A percentile compares a stretch with the other conserved stretches of the same genome.
Evolutionary conservation across 805 yeast genomes (phyloP).

Genomic region (Metschnikowia vanudenii): DNA sequence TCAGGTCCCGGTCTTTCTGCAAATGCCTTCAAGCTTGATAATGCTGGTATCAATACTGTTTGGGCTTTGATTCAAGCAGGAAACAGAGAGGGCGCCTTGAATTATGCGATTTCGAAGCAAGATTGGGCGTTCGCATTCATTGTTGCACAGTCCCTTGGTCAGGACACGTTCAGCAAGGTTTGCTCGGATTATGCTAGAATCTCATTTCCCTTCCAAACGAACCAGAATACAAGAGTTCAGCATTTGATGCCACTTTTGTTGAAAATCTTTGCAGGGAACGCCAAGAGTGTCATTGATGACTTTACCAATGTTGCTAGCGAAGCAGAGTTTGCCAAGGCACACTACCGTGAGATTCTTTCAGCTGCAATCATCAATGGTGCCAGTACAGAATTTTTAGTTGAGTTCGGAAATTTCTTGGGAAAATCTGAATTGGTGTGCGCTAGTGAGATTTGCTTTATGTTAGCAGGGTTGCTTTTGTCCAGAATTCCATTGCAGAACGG

Average conservation of each 20-base stretch:
- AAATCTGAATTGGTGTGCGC: slow-evolving; percentile 32
- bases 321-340: slow-evolving; percentile 47
- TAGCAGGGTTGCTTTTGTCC: slow-evolving; percentile 48
- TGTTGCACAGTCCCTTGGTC: slow-evolving; percentile 64
- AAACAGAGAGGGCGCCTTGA: slow-evolving; percentile 62
- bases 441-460: slow-evolving; percentile 45
- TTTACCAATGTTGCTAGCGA: slow-evolving; percentile 42
- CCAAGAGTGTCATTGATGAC: slow-evolving; percentile 50
- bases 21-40: slow-evolving; percentile 44
- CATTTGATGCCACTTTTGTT: slow-evolving; percentile 55
- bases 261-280: slow-evolving; percentile 63
- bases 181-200: slow-evolving; percentile 57
- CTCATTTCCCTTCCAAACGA: slow-evolving; percentile 40
- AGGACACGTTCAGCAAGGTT: slow-evolving; percentile 55
- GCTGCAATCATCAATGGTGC: slow-evolving; percentile 37
- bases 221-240: slow-evolving; percentile 36
- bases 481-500: slow-evolving; percentile 25
- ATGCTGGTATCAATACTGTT: slow-evolving; percentile 32
- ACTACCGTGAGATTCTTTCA: slow-evolving; percentile 51
- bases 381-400: slow-evolving; percentile 43
- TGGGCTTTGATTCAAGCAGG: slow-evolving; percentile 55
- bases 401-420: slow-evolving; percentile 50
- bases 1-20: slow-evolving; percentile 23
- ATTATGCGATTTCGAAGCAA: slow-evolving; percentile 55
- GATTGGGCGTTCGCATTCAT: slow-evolving; percentile 80